Percentiles rank a stretch among this genome's conserved stretches.
Evolutionary conservation across 2,329 filamentous ascomycete genomes (phyloP).

Genomic region (Paracorniculantispora psalliotae): DNA sequence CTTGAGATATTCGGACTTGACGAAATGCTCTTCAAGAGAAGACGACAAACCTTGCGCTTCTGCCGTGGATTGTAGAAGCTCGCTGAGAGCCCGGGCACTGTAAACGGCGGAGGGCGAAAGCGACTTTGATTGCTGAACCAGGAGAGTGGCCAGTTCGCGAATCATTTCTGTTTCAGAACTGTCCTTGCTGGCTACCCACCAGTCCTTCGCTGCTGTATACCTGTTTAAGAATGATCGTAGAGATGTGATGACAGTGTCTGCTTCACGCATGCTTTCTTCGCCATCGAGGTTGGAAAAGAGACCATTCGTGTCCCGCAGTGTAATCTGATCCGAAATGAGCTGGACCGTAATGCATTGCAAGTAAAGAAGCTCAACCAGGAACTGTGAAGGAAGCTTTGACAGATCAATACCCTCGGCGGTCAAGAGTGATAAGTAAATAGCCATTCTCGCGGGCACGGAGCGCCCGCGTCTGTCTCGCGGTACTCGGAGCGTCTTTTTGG

Average conservation of each 20-base stretch:
- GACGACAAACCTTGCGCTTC: slow-evolving; percentile 43
- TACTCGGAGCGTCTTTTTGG: slow-evolving; percentile 25
- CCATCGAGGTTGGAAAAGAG: slow-evolving; percentile 42
- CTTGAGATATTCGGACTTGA: slow-evolving; percentile 42
- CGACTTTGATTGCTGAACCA: slow-evolving; percentile 39
- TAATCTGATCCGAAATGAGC: slow-evolving; percentile 51
- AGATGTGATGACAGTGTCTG: slow-evolving; percentile 39
- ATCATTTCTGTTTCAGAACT: slow-evolving; percentile 32
- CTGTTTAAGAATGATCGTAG: slow-evolving; percentile 33
- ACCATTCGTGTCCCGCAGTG: slow-evolving; percentile 36
- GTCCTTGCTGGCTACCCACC: slow-evolving; percentile 34
- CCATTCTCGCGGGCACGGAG: slow-evolving; percentile 70
- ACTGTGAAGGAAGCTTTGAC: slow-evolving; percentile 33
- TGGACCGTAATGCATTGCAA: slow-evolving; percentile 47
- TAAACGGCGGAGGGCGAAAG: slow-evolving; percentile 45
- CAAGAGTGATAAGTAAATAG: slow-evolving; percentile 61
- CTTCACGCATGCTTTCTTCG: slow-evolving; percentile 31
- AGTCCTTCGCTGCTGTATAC: slow-evolving; percentile 27
- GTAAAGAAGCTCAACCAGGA: slow-evolving; percentile 47
- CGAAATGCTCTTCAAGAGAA: slow-evolving; percentile 43
- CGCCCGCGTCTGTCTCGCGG: slow-evolving; percentile 63
- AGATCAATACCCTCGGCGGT: slow-evolving; percentile 40
- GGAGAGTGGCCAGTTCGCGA: slow-evolving; percentile 37
- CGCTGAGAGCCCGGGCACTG: slow-evolving; percentile 46
- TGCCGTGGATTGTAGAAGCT: slow-evolving; percentile 42